Percentiles rank a stretch among this genome's conserved stretches.
Conservation (phyloP, 345 rosid genomes). For the Ceriops decandra region DNA sequence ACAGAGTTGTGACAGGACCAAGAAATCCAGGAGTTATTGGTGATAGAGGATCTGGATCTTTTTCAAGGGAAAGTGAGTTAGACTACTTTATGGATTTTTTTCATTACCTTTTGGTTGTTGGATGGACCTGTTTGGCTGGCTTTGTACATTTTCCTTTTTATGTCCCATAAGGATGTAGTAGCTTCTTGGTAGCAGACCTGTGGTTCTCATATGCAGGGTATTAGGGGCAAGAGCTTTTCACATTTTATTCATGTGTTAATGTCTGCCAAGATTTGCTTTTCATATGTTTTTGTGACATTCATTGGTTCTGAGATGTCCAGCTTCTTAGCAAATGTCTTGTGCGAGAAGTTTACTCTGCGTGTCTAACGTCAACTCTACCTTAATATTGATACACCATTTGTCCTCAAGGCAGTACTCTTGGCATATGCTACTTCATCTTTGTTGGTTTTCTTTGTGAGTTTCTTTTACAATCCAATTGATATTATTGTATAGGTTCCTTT, state of each 20-base stretch:
- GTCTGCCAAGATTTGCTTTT: neutral
- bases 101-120: neutral
- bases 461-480: neutral
- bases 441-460: neutral
- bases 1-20: slow-evolving; percentile 91
- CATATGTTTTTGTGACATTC: neutral
- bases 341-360: too few relatives aligned
- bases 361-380: too few relatives aligned
- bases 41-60: slow-evolving; percentile 88
- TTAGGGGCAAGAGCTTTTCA: too few relatives aligned
- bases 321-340: too few relatives aligned
- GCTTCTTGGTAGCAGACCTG: neutral
- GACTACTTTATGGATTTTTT: neutral
- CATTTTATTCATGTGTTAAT: neutral
- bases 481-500: neutral
- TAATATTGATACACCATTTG: too few relatives aligned
- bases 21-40: slow-evolving; percentile 92
- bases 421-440: too few relatives aligned
- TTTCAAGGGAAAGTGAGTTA: slow-evolving; percentile 97
- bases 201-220: neutral
- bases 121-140: neutral
- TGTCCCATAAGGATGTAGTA: neutral
- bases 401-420: too few relatives aligned
- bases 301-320: too few relatives aligned
- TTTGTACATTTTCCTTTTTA: slow-evolving; percentile 1